These are phyloP conservation scores for Penicillium psychrofluorescens DNA, from an alignment of 495 filamentous ascomycete species.

Conservation along the genomic window DNA sequence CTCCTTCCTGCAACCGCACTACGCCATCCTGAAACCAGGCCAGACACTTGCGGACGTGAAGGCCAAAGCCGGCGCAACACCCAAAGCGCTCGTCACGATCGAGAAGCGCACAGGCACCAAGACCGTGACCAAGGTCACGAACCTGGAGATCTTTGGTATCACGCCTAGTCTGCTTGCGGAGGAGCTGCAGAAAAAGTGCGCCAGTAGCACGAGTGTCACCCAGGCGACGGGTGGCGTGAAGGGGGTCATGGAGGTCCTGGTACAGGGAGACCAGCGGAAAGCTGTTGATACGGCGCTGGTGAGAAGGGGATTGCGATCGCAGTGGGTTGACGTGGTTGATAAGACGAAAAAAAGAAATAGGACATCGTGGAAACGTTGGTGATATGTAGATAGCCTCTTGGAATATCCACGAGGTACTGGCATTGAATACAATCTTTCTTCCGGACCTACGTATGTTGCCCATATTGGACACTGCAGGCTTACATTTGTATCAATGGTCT, in stretches of 20 bases:
- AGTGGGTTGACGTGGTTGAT: slow-evolving; percentile 59
- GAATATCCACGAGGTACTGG: not conserved
- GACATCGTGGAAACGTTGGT: not conserved
- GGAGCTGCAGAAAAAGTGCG: slow-evolving; percentile 65
- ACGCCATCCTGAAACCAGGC: slow-evolving; percentile 49
- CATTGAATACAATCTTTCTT: too few relatives aligned
- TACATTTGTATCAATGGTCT: too few relatives aligned
- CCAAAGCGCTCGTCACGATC: slow-evolving; percentile 51
- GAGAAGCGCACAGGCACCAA: slow-evolving; percentile 65
- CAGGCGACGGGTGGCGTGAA: slow-evolving; percentile 55
- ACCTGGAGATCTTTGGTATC: slow-evolving; percentile 57
- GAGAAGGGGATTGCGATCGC: slow-evolving; percentile 48
- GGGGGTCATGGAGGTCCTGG: slow-evolving; percentile 62
- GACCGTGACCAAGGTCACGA: slow-evolving; percentile 56
- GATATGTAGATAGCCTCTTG: not conserved
- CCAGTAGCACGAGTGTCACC: slow-evolving; percentile 60
- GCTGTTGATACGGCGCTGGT: slow-evolving; percentile 54
- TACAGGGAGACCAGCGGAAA: slow-evolving; percentile 62
- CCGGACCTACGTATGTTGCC: too few relatives aligned
- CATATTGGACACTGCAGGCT: too few relatives aligned
- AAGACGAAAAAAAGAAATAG: slow-evolving; percentile 66
- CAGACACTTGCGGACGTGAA: slow-evolving; percentile 48
- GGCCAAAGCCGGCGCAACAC: slow-evolving; percentile 52
- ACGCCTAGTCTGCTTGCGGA: slow-evolving; percentile 55
- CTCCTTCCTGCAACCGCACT: slow-evolving; percentile 40